phyloP scores from a whole-genome alignment of 495 filamentous ascomycete genomes.

The Annulohypoxylon maeteangense region DNA sequence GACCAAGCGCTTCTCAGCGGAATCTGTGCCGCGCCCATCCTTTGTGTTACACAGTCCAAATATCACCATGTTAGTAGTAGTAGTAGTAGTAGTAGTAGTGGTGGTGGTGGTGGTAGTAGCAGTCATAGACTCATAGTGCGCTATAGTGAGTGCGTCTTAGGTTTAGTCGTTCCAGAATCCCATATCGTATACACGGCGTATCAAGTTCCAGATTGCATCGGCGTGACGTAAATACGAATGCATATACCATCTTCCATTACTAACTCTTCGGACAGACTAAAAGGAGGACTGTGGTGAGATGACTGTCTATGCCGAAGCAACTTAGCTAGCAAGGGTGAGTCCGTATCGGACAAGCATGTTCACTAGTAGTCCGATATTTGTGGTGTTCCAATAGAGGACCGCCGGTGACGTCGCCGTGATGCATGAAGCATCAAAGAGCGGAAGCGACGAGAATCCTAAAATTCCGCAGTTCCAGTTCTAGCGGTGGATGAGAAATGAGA shows the following conservation, averaged over 20 bases:
- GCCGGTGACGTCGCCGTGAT: constrained; percentile 37
- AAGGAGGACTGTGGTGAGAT: not conserved
- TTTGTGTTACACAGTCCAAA: constrained; percentile 6
- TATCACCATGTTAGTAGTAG: not conserved
- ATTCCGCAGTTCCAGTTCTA: constrained; percentile 10
- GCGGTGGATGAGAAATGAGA: constrained; percentile 34
- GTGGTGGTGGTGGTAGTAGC: not conserved
- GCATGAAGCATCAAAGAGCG: constrained; percentile 39
- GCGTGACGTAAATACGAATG: not conserved
- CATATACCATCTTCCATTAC: not conserved
- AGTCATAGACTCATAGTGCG: not conserved
- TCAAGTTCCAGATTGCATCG: not conserved
- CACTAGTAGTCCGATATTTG: not conserved
- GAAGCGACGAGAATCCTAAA: constrained; percentile 7
- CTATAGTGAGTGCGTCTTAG: constrained; percentile 1
- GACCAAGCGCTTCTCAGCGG: constrained; percentile 2
- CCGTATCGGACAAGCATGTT: constrained; percentile 15
- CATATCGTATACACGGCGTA: constrained; percentile 10
- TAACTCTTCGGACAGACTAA: not conserved
- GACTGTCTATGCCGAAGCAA: not conserved
- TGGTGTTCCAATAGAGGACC: not conserved
- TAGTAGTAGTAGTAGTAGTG: not conserved
- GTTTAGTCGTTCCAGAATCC: not conserved
- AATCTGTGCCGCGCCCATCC: not conserved
- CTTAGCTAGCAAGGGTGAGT: constrained; percentile 10